These are phyloP conservation scores for Saccharomycopsis sp. DNA, from an alignment of 805 yeast genomes.

Conservation along the genomic window DNA sequence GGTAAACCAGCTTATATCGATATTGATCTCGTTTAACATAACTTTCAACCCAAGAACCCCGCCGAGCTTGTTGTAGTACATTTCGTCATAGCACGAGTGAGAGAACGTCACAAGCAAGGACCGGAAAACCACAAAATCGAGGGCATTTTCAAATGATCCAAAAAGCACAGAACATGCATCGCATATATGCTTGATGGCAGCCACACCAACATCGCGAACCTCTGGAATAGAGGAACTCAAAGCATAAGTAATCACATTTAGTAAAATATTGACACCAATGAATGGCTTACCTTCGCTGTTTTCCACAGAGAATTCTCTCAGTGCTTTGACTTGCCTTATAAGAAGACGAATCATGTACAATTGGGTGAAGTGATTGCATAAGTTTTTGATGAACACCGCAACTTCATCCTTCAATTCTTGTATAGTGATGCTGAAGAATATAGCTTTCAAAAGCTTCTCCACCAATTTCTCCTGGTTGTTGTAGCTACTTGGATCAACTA, in stretches of 20 bases:
- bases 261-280: slow-evolving; percentile 60
- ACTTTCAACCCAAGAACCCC: slow-evolving; percentile 80
- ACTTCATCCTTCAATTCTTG: slow-evolving; percentile 71
- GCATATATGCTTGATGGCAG: slow-evolving; percentile 57
- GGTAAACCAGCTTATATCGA: slow-evolving; percentile 68
- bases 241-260: slow-evolving; percentile 73
- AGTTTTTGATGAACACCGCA: slow-evolving; percentile 46
- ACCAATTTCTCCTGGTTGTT: slow-evolving; percentile 61
- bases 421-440: slow-evolving; percentile 71
- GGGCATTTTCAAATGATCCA: slow-evolving; percentile 58
- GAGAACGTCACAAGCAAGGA: slow-evolving; percentile 74
- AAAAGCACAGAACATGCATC: slow-evolving; percentile 57
- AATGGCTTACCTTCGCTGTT: slow-evolving; percentile 73
- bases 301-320: slow-evolving; percentile 64
- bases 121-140: slow-evolving; percentile 69
- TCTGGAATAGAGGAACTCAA: slow-evolving; percentile 68
- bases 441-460: slow-evolving; percentile 55
- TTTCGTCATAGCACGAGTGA: slow-evolving; percentile 88
- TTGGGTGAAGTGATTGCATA: slow-evolving; percentile 75
- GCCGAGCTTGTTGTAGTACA: slow-evolving; percentile 78
- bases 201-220: slow-evolving; percentile 66
- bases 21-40: slow-evolving; percentile 57
- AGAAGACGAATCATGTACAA: slow-evolving; percentile 71
- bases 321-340: slow-evolving; percentile 60
- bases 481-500: slow-evolving; percentile 43